These are phyloP conservation scores for Cenococcum geophilum DNA, from an alignment of 495 filamentous ascomycete species.

Conservation along the genomic window DNA sequence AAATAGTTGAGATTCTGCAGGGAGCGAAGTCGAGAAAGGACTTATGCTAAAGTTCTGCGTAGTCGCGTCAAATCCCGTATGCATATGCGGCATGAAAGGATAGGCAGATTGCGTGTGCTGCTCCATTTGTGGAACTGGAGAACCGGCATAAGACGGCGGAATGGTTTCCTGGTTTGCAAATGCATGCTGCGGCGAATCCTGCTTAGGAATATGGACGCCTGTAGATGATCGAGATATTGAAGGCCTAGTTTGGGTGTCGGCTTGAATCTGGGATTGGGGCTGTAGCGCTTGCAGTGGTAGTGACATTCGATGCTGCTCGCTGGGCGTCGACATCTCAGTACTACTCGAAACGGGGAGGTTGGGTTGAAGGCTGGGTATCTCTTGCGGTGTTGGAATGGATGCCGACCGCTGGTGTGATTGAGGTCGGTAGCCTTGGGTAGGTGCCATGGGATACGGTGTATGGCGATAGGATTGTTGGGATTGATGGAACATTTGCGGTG, in stretches of 20 bases:
- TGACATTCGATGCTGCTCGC: slow-evolving; percentile 38
- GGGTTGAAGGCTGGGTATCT: slow-evolving; percentile 19
- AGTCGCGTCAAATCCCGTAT: neutral
- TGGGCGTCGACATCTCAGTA: slow-evolving; percentile 16
- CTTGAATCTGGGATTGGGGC: neutral
- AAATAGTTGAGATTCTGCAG: slow-evolving; percentile 47
- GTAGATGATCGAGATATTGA: slow-evolving; percentile 10
- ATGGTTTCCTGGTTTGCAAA: neutral
- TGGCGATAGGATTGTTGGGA: slow-evolving; percentile 11
- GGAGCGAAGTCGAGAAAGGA: slow-evolving; percentile 44
- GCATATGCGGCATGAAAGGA: slow-evolving; percentile 17
- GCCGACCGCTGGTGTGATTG: slow-evolving; percentile 5
- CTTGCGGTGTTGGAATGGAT: slow-evolving; percentile 38
- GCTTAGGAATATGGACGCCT: slow-evolving; percentile 8
- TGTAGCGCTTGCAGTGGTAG: slow-evolving; percentile 31
- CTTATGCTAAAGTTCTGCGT: slow-evolving; percentile 27
- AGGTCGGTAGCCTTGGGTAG: neutral
- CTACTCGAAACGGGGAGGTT: slow-evolving; percentile 26
- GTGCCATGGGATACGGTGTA: slow-evolving; percentile 6
- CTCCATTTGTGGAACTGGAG: slow-evolving; percentile 18
- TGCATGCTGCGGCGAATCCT: slow-evolving; percentile 2
- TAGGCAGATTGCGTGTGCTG: slow-evolving; percentile 7
- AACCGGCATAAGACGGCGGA: slow-evolving; percentile 8
- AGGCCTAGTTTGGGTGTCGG: slow-evolving; percentile 9
- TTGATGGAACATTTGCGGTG: slow-evolving; percentile 12